Percentiles rank a stretch among this genome's conserved stretches.
Conservation (phyloP, 2,329 filamentous ascomycete genomes). For the Talaromyces sp. region DNA sequence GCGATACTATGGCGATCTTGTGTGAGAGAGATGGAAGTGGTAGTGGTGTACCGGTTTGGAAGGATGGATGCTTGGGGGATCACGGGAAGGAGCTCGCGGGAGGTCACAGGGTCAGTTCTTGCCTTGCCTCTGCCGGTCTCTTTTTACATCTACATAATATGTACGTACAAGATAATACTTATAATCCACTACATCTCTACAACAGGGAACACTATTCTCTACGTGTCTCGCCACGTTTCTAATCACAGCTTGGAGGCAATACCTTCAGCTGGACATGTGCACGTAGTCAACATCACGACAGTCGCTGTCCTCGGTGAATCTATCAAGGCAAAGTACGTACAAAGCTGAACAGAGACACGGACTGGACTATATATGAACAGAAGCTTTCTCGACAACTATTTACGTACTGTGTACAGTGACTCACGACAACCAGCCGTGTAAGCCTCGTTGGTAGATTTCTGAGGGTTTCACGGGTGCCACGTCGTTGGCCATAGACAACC, state of each 20-base stretch:
- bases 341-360: neutral
- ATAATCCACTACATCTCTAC: neutral
- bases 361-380: neutral
- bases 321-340: neutral
- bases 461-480: constrained; percentile 1
- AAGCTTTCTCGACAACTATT: neutral
- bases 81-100: constrained; percentile 9
- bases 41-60: neutral
- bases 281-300: neutral
- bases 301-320: neutral
- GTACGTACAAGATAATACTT: neutral
- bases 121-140: neutral
- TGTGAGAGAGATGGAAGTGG: neutral
- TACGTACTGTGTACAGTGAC: neutral
- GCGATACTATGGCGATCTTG: neutral
- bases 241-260: neutral
- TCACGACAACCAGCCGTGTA: neutral
- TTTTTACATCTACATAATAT: neutral
- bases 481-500: neutral
- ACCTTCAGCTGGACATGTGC: constrained; percentile 7
- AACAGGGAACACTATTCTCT: neutral
- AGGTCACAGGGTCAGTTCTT: constrained; percentile 11
- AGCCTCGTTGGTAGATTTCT: neutral
- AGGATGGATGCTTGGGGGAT: constrained; percentile 1
- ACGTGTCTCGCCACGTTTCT: neutral